Evolutionary conservation across 2,329 filamentous ascomycete species (phyloP).

Genomic region (Botrytis tulipae): DNA sequence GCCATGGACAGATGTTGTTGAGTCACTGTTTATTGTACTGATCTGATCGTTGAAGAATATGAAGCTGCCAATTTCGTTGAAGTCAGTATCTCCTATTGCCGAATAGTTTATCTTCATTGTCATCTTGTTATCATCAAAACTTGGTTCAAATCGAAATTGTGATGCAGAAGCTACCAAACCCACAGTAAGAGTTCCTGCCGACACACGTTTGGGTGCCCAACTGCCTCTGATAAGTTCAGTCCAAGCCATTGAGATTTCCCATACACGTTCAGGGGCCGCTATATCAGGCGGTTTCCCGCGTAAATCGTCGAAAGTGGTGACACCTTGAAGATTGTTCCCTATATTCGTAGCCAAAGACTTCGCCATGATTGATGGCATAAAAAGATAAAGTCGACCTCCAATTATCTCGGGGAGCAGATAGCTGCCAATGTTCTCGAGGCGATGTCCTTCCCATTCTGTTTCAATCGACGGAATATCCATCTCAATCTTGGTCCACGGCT

Average conservation of each 20-base stretch:
- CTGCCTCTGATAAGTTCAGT: constrained; percentile 30
- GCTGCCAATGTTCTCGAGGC: not conserved
- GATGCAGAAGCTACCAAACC: not conserved
- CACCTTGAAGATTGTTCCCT: too few relatives aligned
- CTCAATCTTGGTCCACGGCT: not conserved
- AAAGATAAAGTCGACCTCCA: not conserved
- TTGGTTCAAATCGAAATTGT: not conserved
- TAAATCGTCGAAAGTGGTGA: not conserved
- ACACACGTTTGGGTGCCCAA: not conserved
- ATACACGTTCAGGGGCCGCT: not conserved
- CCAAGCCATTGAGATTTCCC: not conserved
- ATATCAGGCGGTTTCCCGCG: not conserved
- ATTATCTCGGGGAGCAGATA: not conserved
- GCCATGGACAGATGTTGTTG: not conserved
- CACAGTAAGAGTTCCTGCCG: not conserved
- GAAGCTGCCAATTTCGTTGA: not conserved
- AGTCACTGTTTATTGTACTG: not conserved
- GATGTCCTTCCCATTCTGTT: not conserved
- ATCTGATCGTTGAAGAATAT: not conserved
- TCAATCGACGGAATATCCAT: not conserved
- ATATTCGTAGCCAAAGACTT: not conserved
- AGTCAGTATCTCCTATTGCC: not conserved
- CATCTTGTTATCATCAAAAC: not conserved
- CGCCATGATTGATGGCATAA: not conserved
- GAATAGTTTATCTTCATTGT: not conserved